Evolutionary conservation across 345 rosid genomes (phyloP), one percentile per base, ranked within the genome.

Genomic region (Corchorus capsularis): DNA sequence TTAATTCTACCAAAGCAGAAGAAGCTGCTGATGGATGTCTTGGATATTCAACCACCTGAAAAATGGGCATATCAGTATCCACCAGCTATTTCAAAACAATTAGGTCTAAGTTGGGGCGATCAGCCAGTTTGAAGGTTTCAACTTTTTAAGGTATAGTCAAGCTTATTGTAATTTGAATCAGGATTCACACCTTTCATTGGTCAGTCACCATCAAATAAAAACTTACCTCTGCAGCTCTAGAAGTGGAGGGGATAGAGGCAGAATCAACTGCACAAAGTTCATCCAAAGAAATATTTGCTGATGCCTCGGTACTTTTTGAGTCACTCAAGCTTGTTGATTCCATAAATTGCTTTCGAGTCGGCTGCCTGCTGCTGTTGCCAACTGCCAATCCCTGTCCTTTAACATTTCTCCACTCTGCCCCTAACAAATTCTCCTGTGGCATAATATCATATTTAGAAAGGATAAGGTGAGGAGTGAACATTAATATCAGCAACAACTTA

Each of bases 1-100:
- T 96, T 84, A 96, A 81, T 86, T 96, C 97, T 74, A 93, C 96
- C 77, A 96, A 75, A 55, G 99, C 96, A 37, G 98, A 91, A 75
- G 99, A 89, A 47, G 97, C 90, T 22, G 90, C 84, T 32, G 94
- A 75, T 9, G 89, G 96, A 77, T 92, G 96, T 81, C 94, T 89
- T n/a, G 92, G 85, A 80, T 87, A 90, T 56, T 96, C 99, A 76
- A 81, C 34, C 27, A 80, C 82, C 99, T 95, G 17, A 27, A 52
- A 27, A 17, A 19, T 46, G 8, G 32, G 27, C 27, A 27, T 8
- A 34, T 17, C 60, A 52, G 47, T 34, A 10, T 52, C 73, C 16
- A 69, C 27, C 50, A 69, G 34, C 57, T 35, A 52, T 32, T 34
- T 56, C 46, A 17, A 16, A 17, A 17, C 5, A 3, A 52, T 52